phyloP scores from a whole-genome alignment of 805 yeast species.

The Cyberlindnera amylophila region DNA sequence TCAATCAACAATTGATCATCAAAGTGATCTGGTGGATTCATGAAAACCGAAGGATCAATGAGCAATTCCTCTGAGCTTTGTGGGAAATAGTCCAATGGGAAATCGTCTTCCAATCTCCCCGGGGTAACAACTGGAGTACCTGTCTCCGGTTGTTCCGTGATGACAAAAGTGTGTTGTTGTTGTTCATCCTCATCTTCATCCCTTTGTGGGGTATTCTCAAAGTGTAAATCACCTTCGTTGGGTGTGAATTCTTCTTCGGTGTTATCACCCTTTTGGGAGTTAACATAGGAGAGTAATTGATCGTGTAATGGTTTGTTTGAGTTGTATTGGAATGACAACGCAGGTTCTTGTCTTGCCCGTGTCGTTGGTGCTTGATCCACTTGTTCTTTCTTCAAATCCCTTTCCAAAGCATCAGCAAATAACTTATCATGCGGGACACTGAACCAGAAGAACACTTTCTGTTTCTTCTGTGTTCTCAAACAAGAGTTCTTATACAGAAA shows the following conservation, averaged over 20 bases:
- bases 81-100: slow-evolving; percentile 68
- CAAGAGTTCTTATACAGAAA: slow-evolving; percentile 84
- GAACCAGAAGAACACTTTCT: slow-evolving; percentile 95
- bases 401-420: slow-evolving; percentile 88
- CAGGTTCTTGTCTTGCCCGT: slow-evolving; percentile 69
- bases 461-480: slow-evolving; percentile 91
- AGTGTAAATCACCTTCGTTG: background rate
- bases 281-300: slow-evolving; percentile 46
- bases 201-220: background rate
- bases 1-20: slow-evolving; percentile 49
- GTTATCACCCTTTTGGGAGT: slow-evolving; percentile 24
- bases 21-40: slow-evolving; percentile 31
- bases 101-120: slow-evolving; percentile 44
- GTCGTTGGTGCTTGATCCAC: slow-evolving; percentile 66
- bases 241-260: slow-evolving; percentile 1
- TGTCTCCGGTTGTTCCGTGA: slow-evolving; percentile 21
- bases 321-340: slow-evolving; percentile 70
- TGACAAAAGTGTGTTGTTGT: slow-evolving; percentile 17
- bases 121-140: slow-evolving; percentile 22
- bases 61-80: slow-evolving; percentile 24
- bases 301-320: slow-evolving; percentile 45
- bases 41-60: slow-evolving; percentile 32
- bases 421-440: slow-evolving; percentile 91
- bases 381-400: slow-evolving; percentile 81
- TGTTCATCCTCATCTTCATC: background rate